These are phyloP conservation scores for Scutellaria minor DNA, from an alignment of 257 asterid species.

Conservation along the genomic window DNA sequence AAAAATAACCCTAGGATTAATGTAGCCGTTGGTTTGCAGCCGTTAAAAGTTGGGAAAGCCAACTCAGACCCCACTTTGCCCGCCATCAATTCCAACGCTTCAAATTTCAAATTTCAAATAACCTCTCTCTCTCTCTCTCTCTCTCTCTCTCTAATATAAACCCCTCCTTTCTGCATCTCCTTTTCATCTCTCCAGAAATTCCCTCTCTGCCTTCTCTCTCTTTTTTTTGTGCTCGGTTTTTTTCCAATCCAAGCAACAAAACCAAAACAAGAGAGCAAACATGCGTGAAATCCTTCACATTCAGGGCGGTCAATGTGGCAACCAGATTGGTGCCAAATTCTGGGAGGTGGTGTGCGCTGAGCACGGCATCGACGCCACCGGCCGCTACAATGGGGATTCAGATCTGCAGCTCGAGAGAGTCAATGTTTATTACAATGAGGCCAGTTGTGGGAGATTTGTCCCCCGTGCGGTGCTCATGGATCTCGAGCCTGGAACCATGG, in stretches of 20 bases:
- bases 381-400: constrained; percentile 49
- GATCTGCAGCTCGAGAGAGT: constrained; percentile 55
- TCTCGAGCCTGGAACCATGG: constrained; percentile 63
- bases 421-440: constrained; percentile 56
- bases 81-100: constrained; percentile 34
- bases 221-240: constrained; percentile 19
- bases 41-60: constrained; percentile 32
- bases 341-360: constrained; percentile 61
- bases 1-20: constrained; percentile 17
- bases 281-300: constrained; percentile 63
- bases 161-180: neutral
- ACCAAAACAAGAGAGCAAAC: neutral
- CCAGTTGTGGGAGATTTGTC: constrained; percentile 50
- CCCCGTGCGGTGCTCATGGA: constrained; percentile 60
- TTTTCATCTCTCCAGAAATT: neutral
- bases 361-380: constrained; percentile 59
- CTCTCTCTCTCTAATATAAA: constrained; percentile 14
- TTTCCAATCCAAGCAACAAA: neutral
- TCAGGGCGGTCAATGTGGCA: constrained; percentile 62
- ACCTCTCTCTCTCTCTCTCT: constrained; percentile 28
- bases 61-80: constrained; percentile 25
- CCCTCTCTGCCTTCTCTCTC: constrained; percentile 23
- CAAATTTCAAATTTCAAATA: constrained; percentile 39
- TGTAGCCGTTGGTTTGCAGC: constrained; percentile 37
- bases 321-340: constrained; percentile 58